These are phyloP conservation scores for Aspergillus thermomutatus DNA, from an alignment of 2,329 filamentous ascomycete genomes.

Conservation along the genomic window DNA sequence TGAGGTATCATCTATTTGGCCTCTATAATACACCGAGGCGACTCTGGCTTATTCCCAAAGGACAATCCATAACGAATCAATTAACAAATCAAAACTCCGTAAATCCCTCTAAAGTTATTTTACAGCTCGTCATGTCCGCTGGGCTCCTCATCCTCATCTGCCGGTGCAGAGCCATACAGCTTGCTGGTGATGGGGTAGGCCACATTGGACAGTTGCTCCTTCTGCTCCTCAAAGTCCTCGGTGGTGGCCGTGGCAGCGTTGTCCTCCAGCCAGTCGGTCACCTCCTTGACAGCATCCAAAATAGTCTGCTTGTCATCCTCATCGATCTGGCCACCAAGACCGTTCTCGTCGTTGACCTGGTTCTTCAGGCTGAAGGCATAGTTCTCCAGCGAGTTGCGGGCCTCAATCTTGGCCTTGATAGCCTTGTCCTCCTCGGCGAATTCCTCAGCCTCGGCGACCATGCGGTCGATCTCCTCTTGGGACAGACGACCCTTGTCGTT, in stretches of 20 bases:
- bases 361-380: conserved; percentile 99
- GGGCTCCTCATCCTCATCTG: conserved; percentile 68
- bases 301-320: conserved; percentile 98
- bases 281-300: conserved; percentile 93
- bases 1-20: neutral
- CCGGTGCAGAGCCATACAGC: conserved; percentile 71
- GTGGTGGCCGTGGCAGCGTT: conserved; percentile 79
- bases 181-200: conserved; percentile 99
- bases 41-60: conserved; percentile 8
- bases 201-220: conserved; percentile 95
- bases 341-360: conserved; percentile 95
- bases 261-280: conserved; percentile 94
- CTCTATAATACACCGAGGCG: neutral
- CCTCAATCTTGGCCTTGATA: conserved; percentile 92
- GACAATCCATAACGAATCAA: conserved; percentile 22
- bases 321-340: conserved; percentile 96
- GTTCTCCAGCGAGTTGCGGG: conserved; percentile 96
- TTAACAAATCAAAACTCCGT: conserved; percentile 32
- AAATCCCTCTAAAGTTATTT: conserved; percentile 41
- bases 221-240: conserved; percentile 99
- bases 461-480: conserved; percentile 96
- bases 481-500: conserved; percentile 99
- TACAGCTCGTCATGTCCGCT: conserved; percentile 75
- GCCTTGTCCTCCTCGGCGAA: conserved; percentile 99
- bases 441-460: conserved; percentile 97